Evolutionary conservation across 768 basidiomycete genomes (phyloP).

Genomic region (Neoboletus magnificus): DNA sequence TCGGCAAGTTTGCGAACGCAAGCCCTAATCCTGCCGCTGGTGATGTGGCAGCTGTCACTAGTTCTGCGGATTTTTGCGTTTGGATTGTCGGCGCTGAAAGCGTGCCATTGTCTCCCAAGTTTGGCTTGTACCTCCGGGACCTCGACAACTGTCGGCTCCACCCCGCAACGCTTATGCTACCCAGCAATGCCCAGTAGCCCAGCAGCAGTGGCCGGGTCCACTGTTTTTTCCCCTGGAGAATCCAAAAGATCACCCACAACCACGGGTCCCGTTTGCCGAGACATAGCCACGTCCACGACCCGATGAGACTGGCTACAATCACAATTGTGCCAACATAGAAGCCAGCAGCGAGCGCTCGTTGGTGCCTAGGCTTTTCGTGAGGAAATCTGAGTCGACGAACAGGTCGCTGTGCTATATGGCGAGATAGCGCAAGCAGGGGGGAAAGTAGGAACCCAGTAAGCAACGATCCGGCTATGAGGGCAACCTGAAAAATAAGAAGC

Average conservation of each 20-base stretch:
- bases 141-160: constrained; percentile 91
- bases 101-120: constrained; percentile 35
- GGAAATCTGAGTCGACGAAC: constrained; percentile 78
- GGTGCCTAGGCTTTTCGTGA: constrained; percentile 77
- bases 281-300: constrained; percentile 90
- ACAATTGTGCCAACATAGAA: constrained; percentile 77
- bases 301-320: constrained; percentile 80
- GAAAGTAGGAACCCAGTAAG: constrained; percentile 94
- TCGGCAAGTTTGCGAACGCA: constrained; percentile 45
- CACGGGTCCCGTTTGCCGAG: constrained; percentile 81
- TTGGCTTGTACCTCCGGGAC: constrained; percentile 61
- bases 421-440: constrained; percentile 86
- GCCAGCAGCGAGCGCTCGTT: constrained; percentile 77
- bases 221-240: constrained; percentile 68
- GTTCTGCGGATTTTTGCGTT: constrained; percentile 19
- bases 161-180: constrained; percentile 82
- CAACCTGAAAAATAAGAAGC: constrained; percentile 85
- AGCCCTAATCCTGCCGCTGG: constrained; percentile 32
- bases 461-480: constrained; percentile 88
- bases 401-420: constrained; percentile 87
- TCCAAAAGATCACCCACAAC: constrained; percentile 78
- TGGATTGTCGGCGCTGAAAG: constrained; percentile 28
- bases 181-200: constrained; percentile 81
- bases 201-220: constrained; percentile 81
- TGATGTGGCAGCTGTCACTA: constrained; percentile 6